Conservation (phyloP, 345 rosid species). For the Clausena lansium region DNA sequence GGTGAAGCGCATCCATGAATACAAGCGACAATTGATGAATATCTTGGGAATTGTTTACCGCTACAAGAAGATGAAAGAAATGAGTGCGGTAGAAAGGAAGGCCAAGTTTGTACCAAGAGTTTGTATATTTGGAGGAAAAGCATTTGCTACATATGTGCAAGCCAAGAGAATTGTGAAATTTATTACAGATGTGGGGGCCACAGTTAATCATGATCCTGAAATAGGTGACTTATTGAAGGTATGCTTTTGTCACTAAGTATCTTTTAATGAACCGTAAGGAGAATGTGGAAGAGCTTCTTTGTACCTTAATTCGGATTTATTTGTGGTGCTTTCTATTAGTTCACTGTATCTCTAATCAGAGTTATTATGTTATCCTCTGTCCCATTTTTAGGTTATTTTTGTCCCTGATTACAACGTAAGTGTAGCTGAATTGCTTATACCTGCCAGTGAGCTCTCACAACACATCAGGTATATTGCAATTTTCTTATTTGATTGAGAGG, state of each 20-base stretch:
- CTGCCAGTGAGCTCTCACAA: slow-evolving; percentile 85
- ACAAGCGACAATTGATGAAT: slow-evolving; percentile 71
- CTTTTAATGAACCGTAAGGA: not conserved
- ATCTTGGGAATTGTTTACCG: slow-evolving; percentile 71
- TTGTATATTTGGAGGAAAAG: slow-evolving; percentile 82
- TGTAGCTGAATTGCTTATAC: slow-evolving; percentile 80
- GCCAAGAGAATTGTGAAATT: slow-evolving; percentile 83
- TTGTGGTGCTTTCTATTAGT: not conserved
- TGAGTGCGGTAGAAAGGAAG: slow-evolving; percentile 53
- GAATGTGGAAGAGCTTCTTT: not conserved
- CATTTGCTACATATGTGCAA: slow-evolving; percentile 75
- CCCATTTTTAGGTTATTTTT: slow-evolving; percentile 53
- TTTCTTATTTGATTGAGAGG: slow-evolving; percentile 3
- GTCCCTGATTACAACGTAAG: slow-evolving; percentile 85
- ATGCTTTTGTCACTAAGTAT: slow-evolving; percentile 9
- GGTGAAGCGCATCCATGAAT: slow-evolving; percentile 82
- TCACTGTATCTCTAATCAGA: not conserved
- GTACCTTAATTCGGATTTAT: too few species aligned
- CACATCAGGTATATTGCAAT: slow-evolving; percentile 62
- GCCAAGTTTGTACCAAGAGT: slow-evolving; percentile 59
- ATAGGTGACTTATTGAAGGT: slow-evolving; percentile 81
- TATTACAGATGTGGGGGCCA: slow-evolving; percentile 68
- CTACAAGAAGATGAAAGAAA: slow-evolving; percentile 79
- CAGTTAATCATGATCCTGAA: slow-evolving; percentile 64
- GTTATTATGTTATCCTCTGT: not conserved